A percentile compares a stretch with the other conserved stretches of the same genome.
Conservation (phyloP, 2,329 filamentous ascomycete species). For the Colletotrichum sp. region DNA sequence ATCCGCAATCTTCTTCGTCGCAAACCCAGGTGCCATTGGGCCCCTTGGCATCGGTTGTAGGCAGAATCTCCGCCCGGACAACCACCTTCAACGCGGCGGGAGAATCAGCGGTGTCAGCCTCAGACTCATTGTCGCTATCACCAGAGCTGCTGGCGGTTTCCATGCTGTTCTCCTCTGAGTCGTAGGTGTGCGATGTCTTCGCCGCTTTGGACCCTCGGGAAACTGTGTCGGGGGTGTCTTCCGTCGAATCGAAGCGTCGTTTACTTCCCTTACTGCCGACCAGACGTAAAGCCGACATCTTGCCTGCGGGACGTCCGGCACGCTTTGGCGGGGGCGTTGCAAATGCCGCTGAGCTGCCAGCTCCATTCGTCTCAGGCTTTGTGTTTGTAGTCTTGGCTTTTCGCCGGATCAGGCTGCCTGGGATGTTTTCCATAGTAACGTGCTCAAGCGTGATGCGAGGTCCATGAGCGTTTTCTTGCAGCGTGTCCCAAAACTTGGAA, state of each 20-base stretch:
- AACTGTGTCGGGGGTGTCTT: slow-evolving; percentile 42
- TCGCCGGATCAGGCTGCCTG: neutral
- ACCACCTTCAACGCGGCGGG: slow-evolving; percentile 44
- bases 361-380: neutral
- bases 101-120: slow-evolving; percentile 4
- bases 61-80: slow-evolving; percentile 54
- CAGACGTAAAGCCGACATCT: slow-evolving; percentile 49
- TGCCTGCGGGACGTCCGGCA: slow-evolving; percentile 42
- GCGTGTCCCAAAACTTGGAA: slow-evolving; percentile 33
- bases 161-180: slow-evolving; percentile 34
- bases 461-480: slow-evolving; percentile 23
- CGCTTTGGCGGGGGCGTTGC: slow-evolving; percentile 9
- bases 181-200: slow-evolving; percentile 37
- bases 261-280: slow-evolving; percentile 37
- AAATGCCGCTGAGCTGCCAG: neutral
- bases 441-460: neutral
- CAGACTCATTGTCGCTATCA: slow-evolving; percentile 25
- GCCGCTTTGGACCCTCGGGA: slow-evolving; percentile 35
- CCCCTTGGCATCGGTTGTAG: slow-evolving; percentile 54
- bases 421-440: neutral
- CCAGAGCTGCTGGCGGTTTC: slow-evolving; percentile 31
- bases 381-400: neutral
- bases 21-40: slow-evolving; percentile 72
- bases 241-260: slow-evolving; percentile 46
- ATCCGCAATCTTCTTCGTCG: slow-evolving; percentile 66